These are phyloP conservation scores for Aspergillus asperescens DNA, from an alignment of 495 filamentous ascomycete genomes.

Conservation along the genomic window DNA sequence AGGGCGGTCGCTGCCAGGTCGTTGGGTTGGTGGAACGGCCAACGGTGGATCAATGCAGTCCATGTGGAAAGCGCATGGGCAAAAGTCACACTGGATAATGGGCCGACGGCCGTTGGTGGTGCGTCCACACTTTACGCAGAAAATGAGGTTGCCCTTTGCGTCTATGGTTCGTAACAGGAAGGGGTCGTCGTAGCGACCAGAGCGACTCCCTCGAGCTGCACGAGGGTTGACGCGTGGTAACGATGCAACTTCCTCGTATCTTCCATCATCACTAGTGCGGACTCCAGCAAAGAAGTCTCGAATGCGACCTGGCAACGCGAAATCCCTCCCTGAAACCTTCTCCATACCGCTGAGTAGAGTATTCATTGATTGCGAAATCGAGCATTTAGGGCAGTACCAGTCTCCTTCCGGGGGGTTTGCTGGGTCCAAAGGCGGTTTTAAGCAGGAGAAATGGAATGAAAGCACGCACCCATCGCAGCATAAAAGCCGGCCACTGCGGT, in stretches of 20 bases:
- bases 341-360: slow-evolving; percentile 54
- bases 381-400: slow-evolving; percentile 81
- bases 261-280: slow-evolving; percentile 64
- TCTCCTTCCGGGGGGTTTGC: slow-evolving; percentile 61
- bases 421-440: slow-evolving; percentile 68
- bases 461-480: slow-evolving; percentile 89
- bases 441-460: slow-evolving; percentile 81
- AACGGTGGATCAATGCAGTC: slow-evolving; percentile 86
- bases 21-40: slow-evolving; percentile 61
- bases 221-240: slow-evolving; percentile 27
- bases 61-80: slow-evolving; percentile 76
- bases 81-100: slow-evolving; percentile 79
- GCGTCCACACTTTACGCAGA: slow-evolving; percentile 66
- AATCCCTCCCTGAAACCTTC: slow-evolving; percentile 63
- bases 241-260: slow-evolving; percentile 61
- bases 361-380: slow-evolving; percentile 51
- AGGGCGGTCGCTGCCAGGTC: slow-evolving; percentile 33
- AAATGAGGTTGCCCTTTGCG: slow-evolving; percentile 21
- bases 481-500: slow-evolving; percentile 72
- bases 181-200: slow-evolving; percentile 30
- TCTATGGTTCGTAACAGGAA: slow-evolving; percentile 17
- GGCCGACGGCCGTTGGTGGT: slow-evolving; percentile 50
- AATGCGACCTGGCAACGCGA: slow-evolving; percentile 60
- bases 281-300: slow-evolving; percentile 72
- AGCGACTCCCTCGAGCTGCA: slow-evolving; percentile 16